Conservation (phyloP, 306 rosid species). For the Malus sieversii region DNA sequence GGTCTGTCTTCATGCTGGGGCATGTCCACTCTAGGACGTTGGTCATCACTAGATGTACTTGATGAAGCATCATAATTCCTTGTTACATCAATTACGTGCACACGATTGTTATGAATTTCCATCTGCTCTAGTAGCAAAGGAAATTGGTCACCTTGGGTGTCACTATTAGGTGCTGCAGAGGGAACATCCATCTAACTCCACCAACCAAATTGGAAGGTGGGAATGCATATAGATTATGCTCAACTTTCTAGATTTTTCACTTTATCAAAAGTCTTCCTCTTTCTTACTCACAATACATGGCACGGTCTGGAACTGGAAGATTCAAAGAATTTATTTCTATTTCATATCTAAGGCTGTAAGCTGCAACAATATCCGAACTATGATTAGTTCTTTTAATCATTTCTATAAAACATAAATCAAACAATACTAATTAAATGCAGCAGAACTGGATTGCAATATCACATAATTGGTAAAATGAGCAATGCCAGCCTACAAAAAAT, state of each 20-base stretch:
- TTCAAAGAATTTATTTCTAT: constrained; percentile 11
- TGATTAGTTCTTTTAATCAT: background rate
- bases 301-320: background rate
- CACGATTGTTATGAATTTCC: constrained; percentile 25
- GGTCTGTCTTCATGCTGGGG: constrained; percentile 30
- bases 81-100: constrained; percentile 45
- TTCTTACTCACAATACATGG: constrained; percentile 8
- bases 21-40: constrained; percentile 28
- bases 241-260: constrained; percentile 12
- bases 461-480: background rate
- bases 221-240: constrained; percentile 41
- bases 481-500: background rate
- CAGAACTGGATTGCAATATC: background rate
- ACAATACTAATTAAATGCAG: background rate
- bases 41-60: constrained; percentile 36
- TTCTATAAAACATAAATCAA: background rate
- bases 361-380: constrained; percentile 17
- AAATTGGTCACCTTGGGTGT: constrained; percentile 38
- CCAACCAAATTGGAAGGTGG: constrained; percentile 25
- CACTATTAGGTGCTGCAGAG: constrained; percentile 34
- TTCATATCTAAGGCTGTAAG: constrained; percentile 10
- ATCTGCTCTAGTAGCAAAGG: constrained; percentile 62
- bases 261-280: constrained; percentile 15
- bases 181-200: constrained; percentile 61
- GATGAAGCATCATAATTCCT: constrained; percentile 38